Evolutionary conservation across 225 moss, liverwort and hornwort species (phyloP).

Genomic region (Takakia lepidozioides): DNA sequence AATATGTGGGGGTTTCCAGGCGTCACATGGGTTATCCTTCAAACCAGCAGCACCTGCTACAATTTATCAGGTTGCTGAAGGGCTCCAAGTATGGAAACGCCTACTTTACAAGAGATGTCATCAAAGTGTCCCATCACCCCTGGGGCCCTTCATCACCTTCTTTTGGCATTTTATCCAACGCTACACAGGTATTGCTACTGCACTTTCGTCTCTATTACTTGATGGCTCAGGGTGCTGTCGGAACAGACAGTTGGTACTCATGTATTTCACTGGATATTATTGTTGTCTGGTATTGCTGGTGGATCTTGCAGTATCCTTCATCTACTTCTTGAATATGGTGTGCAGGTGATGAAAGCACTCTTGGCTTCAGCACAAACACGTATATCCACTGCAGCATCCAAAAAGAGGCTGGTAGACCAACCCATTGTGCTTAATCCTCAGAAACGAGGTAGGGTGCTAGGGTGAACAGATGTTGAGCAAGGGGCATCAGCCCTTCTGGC

Average conservation of each 20-base stretch:
- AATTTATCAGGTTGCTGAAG: conserved; percentile 40
- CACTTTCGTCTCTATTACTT: no score
- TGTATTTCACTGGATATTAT: background rate
- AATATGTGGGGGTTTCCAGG: conserved; percentile 23
- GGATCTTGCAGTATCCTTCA: background rate
- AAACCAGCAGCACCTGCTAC: conserved; percentile 40
- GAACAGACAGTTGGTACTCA: background rate
- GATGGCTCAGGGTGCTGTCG: no score
- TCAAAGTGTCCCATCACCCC: conserved; percentile 24
- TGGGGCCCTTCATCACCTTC: conserved; percentile 21
- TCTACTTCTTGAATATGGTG: background rate
- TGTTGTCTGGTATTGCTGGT: background rate
- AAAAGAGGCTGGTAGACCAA: conserved; percentile 42
- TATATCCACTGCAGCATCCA: conserved; percentile 32
- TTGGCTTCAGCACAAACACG: conserved; percentile 41
- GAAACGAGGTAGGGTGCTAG: conserved; percentile 42
- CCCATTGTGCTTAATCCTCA: conserved; percentile 31
- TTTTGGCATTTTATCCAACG: conserved; percentile 22
- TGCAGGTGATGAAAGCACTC: conserved; percentile 10
- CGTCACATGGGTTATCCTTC: conserved; percentile 41
- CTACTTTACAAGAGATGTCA: conserved; percentile 36
- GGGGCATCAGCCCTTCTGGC: no score
- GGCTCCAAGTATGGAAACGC: conserved; percentile 40
- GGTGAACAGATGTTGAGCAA: no score
- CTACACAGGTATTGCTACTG: conserved; percentile 31